Conservation (phyloP, 345 rosid species). For the Populus alba region DNA sequence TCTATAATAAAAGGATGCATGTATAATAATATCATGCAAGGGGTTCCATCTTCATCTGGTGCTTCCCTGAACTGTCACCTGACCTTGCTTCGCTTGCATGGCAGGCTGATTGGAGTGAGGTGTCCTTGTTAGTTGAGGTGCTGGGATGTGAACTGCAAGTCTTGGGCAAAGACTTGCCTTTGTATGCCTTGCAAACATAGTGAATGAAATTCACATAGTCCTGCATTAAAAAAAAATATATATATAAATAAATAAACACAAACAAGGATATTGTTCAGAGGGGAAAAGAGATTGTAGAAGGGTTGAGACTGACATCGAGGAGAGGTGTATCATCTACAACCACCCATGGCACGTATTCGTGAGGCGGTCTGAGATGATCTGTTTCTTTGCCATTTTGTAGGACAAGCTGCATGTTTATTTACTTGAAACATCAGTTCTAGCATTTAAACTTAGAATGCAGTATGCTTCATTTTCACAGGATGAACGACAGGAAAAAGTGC, state of each 20-base stretch:
- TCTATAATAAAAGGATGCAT: not conserved
- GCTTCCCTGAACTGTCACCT: not conserved
- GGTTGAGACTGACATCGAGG: not conserved
- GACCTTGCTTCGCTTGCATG: not conserved
- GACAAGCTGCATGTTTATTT: not conserved
- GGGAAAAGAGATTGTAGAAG: not conserved
- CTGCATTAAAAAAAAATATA: slow-evolving; percentile 13
- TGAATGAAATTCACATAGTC: slow-evolving; percentile 22
- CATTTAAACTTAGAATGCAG: not conserved
- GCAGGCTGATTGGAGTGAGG: slow-evolving; percentile 17
- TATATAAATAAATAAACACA: not conserved
- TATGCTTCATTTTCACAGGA: not conserved
- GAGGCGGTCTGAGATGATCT: not conserved
- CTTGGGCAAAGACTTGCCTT: slow-evolving; percentile 21
- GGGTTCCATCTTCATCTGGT: not conserved
- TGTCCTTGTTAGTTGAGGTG: not conserved
- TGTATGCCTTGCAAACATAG: slow-evolving; percentile 38
- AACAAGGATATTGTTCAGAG: not conserved
- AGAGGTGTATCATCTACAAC: not conserved
- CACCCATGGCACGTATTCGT: slow-evolving; percentile 7
- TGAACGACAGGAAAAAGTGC: not conserved
- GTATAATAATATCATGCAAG: not conserved
- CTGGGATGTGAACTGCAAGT: slow-evolving; percentile 16
- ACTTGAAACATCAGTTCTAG: not conserved
- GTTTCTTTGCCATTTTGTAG: not conserved